Percentiles rank a stretch among this genome's conserved stretches.
Evolutionary conservation across 1,139 yeast genomes (phyloP).

Genomic region (Debaryomyces nepalensis): DNA sequence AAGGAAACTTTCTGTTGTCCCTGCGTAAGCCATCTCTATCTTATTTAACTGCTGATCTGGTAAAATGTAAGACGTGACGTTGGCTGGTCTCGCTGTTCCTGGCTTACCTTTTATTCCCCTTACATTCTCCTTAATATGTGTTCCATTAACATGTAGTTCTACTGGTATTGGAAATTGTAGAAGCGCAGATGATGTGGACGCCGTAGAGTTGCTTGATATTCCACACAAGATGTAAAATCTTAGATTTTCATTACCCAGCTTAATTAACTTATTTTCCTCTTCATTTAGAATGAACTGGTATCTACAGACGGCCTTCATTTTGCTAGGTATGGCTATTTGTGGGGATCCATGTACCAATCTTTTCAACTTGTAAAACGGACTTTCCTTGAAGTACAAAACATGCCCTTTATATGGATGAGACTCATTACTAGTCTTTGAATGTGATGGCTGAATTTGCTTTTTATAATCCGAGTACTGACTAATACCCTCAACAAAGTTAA

Average conservation of each 20-base stretch:
- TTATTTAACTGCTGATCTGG: slow-evolving; percentile 36
- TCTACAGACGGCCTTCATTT: slow-evolving; percentile 45
- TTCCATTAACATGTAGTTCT: slow-evolving; percentile 57
- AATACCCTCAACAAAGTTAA: slow-evolving; percentile 18
- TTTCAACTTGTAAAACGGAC: slow-evolving; percentile 56
- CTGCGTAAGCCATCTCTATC: slow-evolving; percentile 57
- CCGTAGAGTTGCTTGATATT: slow-evolving; percentile 28
- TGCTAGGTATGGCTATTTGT: slow-evolving; percentile 25
- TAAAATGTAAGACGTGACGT: slow-evolving; percentile 53
- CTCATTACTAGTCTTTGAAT: slow-evolving; percentile 18
- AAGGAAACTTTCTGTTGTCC: slow-evolving; percentile 48
- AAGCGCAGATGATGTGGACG: slow-evolving; percentile 39
- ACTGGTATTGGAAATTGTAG: slow-evolving; percentile 64
- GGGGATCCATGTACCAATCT: slow-evolving; percentile 53
- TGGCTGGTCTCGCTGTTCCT: slow-evolving; percentile 72
- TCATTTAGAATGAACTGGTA: slow-evolving; percentile 45
- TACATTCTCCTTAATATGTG: slow-evolving; percentile 50
- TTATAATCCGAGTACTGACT: slow-evolving; percentile 16
- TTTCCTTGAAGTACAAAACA: slow-evolving; percentile 49
- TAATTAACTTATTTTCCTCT: slow-evolving; percentile 32
- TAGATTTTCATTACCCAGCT: slow-evolving; percentile 26
- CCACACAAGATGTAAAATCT: slow-evolving; percentile 56
- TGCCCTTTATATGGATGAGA: slow-evolving; percentile 33
- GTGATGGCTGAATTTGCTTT: slow-evolving; percentile 10
- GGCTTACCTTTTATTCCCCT: slow-evolving; percentile 64